These are phyloP conservation scores for Boechera stricta DNA, from an alignment of 345 rosid genomes.

Conservation along the genomic window DNA sequence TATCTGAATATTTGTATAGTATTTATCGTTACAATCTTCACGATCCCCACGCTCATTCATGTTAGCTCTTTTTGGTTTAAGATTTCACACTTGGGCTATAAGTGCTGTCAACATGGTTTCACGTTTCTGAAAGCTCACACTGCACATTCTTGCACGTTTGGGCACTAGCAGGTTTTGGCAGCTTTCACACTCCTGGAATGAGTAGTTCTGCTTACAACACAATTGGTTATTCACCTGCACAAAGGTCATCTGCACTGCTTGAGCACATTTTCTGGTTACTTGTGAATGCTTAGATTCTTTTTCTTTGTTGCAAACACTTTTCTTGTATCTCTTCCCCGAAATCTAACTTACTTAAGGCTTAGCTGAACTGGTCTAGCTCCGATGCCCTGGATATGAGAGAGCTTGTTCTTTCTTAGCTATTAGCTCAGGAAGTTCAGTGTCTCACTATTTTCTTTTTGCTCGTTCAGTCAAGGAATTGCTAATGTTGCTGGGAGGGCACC, in stretches of 20 bases:
- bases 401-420: conserved; percentile 34
- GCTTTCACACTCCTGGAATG: conserved; percentile 90
- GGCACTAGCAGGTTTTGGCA: conserved; percentile 98
- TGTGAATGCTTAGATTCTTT: conserved; percentile 46
- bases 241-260: conserved; percentile 94
- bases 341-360: conserved; percentile 42
- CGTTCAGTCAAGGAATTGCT: conserved; percentile 57
- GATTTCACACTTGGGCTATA: conserved; percentile 46
- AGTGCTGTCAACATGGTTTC: conserved; percentile 57
- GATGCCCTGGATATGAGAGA: conserved; percentile 41
- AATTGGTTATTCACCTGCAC: conserved; percentile 93
- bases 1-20: conserved; percentile 20
- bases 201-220: conserved; percentile 85
- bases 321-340: conserved; percentile 16
- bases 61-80: conserved; percentile 39
- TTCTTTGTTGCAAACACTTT: conserved; percentile 49
- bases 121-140: conserved; percentile 76
- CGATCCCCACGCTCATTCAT: not conserved
- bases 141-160: conserved; percentile 94
- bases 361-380: conserved; percentile 47
- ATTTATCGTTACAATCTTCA: conserved; percentile 9
- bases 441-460: conserved; percentile 33
- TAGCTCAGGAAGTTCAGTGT: conserved; percentile 1
- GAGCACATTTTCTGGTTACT: conserved; percentile 57
- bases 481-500: conserved; percentile 53